These are phyloP conservation scores for Alternaria gansuensis DNA, from an alignment of 2,329 filamentous ascomycete genomes.

Conservation along the genomic window DNA sequence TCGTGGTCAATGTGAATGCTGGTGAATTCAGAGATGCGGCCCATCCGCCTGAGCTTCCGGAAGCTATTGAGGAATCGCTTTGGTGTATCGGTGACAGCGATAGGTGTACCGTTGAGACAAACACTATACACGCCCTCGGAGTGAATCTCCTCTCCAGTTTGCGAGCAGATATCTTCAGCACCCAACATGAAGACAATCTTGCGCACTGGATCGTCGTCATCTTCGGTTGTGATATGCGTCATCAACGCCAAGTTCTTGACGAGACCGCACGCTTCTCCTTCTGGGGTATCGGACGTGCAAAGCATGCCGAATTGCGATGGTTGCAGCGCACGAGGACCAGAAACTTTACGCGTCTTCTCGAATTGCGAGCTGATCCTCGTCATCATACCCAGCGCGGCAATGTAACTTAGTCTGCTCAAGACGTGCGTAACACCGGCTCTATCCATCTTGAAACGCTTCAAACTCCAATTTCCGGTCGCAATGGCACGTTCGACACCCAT, in stretches of 20 bases:
- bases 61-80: slow-evolving; percentile 88
- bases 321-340: slow-evolving; percentile 92
- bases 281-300: slow-evolving; percentile 94
- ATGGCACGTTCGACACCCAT: slow-evolving; percentile 95
- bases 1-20: slow-evolving; percentile 96
- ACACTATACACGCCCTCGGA: slow-evolving; percentile 84
- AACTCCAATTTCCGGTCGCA: slow-evolving; percentile 95
- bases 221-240: slow-evolving; percentile 98
- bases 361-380: slow-evolving; percentile 98
- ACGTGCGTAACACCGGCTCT: slow-evolving; percentile 96
- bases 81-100: slow-evolving; percentile 84
- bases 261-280: slow-evolving; percentile 97
- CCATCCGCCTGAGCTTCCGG: slow-evolving; percentile 84
- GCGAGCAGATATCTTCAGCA: slow-evolving; percentile 79
- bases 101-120: slow-evolving; percentile 93
- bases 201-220: slow-evolving; percentile 89
- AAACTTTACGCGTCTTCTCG: slow-evolving; percentile 97
- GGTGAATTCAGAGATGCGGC: slow-evolving; percentile 93
- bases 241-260: slow-evolving; percentile 98
- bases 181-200: slow-evolving; percentile 88
- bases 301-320: slow-evolving; percentile 99
- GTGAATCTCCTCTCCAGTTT: slow-evolving; percentile 88
- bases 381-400: slow-evolving; percentile 98
- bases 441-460: slow-evolving; percentile 99
- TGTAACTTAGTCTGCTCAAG: slow-evolving; percentile 93